A percentile compares a stretch with the other conserved stretches of the same genome.
These are phyloP conservation scores for Arachis hypogaea DNA, from an alignment of 306 rosid genomes.

Conservation along the genomic window DNA sequence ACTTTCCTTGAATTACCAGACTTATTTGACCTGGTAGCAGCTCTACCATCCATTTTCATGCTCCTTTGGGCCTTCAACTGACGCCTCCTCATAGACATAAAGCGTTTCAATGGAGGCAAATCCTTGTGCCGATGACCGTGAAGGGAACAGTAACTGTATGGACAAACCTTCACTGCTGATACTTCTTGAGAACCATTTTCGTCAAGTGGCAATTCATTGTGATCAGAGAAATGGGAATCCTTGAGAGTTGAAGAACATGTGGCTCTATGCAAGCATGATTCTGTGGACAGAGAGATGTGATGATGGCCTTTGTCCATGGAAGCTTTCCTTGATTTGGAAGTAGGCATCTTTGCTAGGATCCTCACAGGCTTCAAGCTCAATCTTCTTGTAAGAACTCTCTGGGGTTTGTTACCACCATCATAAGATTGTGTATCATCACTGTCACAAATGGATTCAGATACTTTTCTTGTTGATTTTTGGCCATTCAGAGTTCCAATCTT, in stretches of 20 bases:
- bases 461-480: constrained; percentile 36
- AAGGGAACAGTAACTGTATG: constrained; percentile 81
- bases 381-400: constrained; percentile 53
- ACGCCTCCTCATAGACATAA: constrained; percentile 74
- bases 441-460: constrained; percentile 43
- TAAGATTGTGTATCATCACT: constrained; percentile 34
- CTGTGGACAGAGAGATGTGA: constrained; percentile 38
- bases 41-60: constrained; percentile 43
- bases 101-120: constrained; percentile 68
- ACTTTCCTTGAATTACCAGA: constrained; percentile 53
- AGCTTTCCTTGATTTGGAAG: constrained; percentile 53
- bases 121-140: constrained; percentile 69
- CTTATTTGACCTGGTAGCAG: constrained; percentile 38
- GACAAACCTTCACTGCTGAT: constrained; percentile 57
- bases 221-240: constrained; percentile 63
- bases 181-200: constrained; percentile 52
- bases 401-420: constrained; percentile 46
- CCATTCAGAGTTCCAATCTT: constrained; percentile 39
- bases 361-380: constrained; percentile 66
- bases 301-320: constrained; percentile 34
- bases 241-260: constrained; percentile 83
- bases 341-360: constrained; percentile 47
- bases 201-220: constrained; percentile 43
- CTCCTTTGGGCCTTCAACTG: constrained; percentile 54
- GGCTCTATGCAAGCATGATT: constrained; percentile 56